phyloP scores from a whole-genome alignment of 768 basidiomycete genomes.

The Mycena maculata region DNA sequence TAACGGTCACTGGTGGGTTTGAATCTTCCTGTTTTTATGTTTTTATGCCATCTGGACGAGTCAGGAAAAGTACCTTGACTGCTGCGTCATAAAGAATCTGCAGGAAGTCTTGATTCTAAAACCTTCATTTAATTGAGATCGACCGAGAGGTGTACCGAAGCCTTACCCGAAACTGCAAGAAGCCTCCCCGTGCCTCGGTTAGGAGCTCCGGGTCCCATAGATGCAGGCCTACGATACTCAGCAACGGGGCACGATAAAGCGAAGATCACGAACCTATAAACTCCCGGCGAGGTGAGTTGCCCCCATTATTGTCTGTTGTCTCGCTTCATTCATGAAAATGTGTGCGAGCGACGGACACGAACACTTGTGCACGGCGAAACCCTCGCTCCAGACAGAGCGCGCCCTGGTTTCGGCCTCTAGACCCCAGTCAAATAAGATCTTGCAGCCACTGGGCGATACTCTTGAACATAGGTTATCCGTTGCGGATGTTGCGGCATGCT shows the following conservation, averaged over 20 bases:
- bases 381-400: not conserved
- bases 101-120: slow-evolving; percentile 21
- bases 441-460: slow-evolving; percentile 28
- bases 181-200: slow-evolving; percentile 24
- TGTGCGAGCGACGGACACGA: not conserved
- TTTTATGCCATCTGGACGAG: not conserved
- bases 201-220: slow-evolving; percentile 22
- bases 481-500: not conserved
- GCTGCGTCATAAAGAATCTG: slow-evolving; percentile 18
- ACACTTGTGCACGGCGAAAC: slow-evolving; percentile 26
- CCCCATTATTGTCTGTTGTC: not conserved
- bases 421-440: slow-evolving; percentile 27
- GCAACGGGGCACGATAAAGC: not conserved
- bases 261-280: not conserved
- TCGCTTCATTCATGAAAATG: not conserved
- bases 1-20: not conserved
- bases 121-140: too few species aligned
- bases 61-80: not conserved
- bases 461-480: not conserved
- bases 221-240: not conserved
- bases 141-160: too few species aligned
- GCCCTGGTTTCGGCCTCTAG: slow-evolving; percentile 8
- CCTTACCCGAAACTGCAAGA: slow-evolving; percentile 7
- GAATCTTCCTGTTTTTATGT: not conserved
- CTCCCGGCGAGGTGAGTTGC: not conserved